Base-by-base conservation (phyloP, 805 yeast genomes). In the Starmerella apicola region DNA sequence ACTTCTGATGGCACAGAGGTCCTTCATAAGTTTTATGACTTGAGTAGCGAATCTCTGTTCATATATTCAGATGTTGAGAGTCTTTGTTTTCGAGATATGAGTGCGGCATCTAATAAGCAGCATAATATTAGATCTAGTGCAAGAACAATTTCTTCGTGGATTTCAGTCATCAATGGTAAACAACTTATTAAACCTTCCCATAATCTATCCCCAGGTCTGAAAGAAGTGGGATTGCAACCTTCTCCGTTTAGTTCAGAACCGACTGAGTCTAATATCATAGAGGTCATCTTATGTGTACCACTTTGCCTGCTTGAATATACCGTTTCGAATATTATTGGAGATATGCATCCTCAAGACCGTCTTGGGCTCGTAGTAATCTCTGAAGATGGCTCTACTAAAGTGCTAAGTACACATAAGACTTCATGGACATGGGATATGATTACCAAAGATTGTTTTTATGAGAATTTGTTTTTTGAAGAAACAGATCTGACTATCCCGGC, bases 391-490 rank as follows among this genome's bases (percentile, higher is more conserved):
- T 15, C 37, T 1, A n/a, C n/a, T n/a, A n/a, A n/a, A n/a, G n/a
- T n/a, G n/a, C n/a, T n/a, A n/a, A n/a, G n/a, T n/a, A n/a, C n/a
- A n/a, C n/a, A n/a, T n/a, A n/a, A n/a, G n/a, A n/a, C n/a, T n/a
- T n/a, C n/a, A n/a, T n/a, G n/a, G n/a, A n/a, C n/a, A n/a, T 46
- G 50, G 50, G 17, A 24, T 17, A 5, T 24, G 2, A 9, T 46
- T 3, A 12, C 9, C 3, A 12, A 16, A 9, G 16, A 34, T 8
- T 36, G 27, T 5, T 15, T 34, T 4, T 16, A 21, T 10, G 24
- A 32, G 21, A 37, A 31, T 9, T 34, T 22, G 5, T 10, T 23
- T 1, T 39, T 44, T 25, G 30, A 26, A 1, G 32, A 37, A 3
- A 27, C 38, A 1, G 6, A 22, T 6, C 6, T n/a, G n/a, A 19